These are phyloP conservation scores for Pseudoperonospora humuli DNA, from an alignment of 352 stramenopile species.

Conservation along the genomic window DNA sequence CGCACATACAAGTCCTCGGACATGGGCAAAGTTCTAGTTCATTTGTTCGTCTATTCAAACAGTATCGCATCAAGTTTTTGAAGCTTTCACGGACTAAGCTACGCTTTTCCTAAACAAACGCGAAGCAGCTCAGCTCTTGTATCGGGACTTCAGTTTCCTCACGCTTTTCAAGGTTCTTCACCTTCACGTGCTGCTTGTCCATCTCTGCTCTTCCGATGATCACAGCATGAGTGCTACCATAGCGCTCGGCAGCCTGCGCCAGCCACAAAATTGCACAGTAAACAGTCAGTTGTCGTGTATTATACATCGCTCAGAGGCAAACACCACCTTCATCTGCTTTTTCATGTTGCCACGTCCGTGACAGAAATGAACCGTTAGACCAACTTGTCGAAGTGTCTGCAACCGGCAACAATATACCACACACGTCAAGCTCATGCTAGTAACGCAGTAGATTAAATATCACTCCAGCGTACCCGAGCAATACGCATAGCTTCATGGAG, in stretches of 20 bases:
- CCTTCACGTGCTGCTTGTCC: conserved; percentile 44
- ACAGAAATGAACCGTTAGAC: conserved; percentile 74
- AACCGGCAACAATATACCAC: background rate
- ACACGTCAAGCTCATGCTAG: background rate
- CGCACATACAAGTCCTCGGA: background rate
- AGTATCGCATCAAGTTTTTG: background rate
- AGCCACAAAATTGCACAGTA: conserved; percentile 1
- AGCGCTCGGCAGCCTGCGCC: conserved; percentile 54
- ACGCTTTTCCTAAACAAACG: conserved; percentile 20
- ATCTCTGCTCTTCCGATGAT: conserved; percentile 73
- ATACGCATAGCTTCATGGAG: conserved; percentile 59
- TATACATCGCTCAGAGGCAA: background rate
- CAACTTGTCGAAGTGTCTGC: conserved; percentile 49
- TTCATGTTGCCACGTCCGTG: conserved; percentile 75
- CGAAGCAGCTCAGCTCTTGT: conserved; percentile 18
- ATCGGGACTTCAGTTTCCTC: conserved; percentile 43
- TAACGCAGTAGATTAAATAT: no score
- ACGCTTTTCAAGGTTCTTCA: conserved; percentile 69
- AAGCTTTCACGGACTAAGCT: background rate
- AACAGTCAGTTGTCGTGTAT: background rate
- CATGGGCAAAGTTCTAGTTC: background rate
- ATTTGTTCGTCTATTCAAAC: background rate
- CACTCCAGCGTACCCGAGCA: conserved; percentile 29
- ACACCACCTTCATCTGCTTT: conserved; percentile 81
- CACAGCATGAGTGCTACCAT: conserved; percentile 56